Conservation (phyloP, 345 rosid genomes). For the Ceriops tagal region DNA sequence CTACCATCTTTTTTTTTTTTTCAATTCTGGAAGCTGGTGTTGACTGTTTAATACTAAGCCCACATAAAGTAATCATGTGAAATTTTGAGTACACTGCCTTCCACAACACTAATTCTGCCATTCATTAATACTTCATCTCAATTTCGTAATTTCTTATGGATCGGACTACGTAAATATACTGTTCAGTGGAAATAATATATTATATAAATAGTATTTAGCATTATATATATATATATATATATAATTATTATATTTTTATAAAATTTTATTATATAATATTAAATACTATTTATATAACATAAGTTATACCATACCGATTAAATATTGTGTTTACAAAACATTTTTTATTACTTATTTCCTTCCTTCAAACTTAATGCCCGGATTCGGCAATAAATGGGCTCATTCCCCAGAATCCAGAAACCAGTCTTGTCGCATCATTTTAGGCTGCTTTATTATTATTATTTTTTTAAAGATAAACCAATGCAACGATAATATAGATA, state of each 20-base stretch:
- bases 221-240: too few relatives aligned
- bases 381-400: background rate
- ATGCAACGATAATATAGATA: background rate
- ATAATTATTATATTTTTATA: too few relatives aligned
- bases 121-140: background rate
- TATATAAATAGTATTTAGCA: too few relatives aligned
- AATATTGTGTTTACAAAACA: too few relatives aligned
- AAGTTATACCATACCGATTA: too few relatives aligned
- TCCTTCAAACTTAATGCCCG: background rate
- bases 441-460: background rate
- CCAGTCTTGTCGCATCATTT: background rate
- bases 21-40: constrained; percentile 19
- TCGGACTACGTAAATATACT: too few relatives aligned
- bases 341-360: background rate
- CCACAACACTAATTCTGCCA: constrained; percentile 10
- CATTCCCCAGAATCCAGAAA: background rate
- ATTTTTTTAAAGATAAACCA: background rate
- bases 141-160: background rate
- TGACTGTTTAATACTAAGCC: constrained; percentile 14
- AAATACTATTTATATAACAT: too few relatives aligned
- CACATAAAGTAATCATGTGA: too few relatives aligned
- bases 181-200: too few relatives aligned
- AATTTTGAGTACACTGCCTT: background rate
- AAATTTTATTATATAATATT: too few relatives aligned
- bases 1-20: constrained; percentile 15